phyloP scores from a whole-genome alignment of 768 basidiomycete genomes.

The Macrolepiota dolichaula region DNA sequence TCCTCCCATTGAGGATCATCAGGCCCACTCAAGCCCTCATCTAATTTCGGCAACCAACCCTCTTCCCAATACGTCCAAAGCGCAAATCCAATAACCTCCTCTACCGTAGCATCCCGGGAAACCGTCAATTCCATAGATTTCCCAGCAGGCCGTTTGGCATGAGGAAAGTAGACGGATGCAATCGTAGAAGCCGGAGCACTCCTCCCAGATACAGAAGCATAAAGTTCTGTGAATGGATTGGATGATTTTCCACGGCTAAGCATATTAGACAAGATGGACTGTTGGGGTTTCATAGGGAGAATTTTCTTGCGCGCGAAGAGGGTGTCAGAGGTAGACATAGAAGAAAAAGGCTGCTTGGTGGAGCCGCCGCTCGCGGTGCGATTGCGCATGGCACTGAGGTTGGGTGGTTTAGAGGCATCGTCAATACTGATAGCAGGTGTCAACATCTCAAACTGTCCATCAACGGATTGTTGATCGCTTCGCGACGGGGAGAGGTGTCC shows the following conservation, averaged over 20 bases:
- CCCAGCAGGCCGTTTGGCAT: conserved; percentile 57
- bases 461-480: conserved; percentile 1
- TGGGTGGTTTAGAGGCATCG: conserved; percentile 18
- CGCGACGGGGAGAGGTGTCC: conserved; percentile 4
- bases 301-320: conserved; percentile 56
- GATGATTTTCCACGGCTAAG: conserved; percentile 63
- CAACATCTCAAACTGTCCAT: conserved; percentile 17
- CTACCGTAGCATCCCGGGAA: conserved; percentile 84
- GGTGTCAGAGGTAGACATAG: conserved; percentile 17
- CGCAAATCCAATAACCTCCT: conserved; percentile 93
- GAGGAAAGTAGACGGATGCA: conserved; percentile 84
- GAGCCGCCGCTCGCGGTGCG: conserved; percentile 19
- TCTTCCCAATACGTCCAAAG: conserved; percentile 94
- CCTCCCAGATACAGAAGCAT: conserved; percentile 81
- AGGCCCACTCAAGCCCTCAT: conserved; percentile 58
- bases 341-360: conserved; percentile 7
- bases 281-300: conserved; percentile 34
- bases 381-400: conserved; percentile 18
- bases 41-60: conserved; percentile 72
- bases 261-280: conserved; percentile 71
- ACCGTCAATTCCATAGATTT: conserved; percentile 73
- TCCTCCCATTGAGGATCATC: conserved; percentile 59
- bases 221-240: conserved; percentile 87
- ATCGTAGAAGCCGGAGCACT: conserved; percentile 58
- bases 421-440: conserved; percentile 23